Evolutionary conservation across 2,329 filamentous ascomycete species (phyloP).

Genomic region (Alternaria tenuissima): DNA sequence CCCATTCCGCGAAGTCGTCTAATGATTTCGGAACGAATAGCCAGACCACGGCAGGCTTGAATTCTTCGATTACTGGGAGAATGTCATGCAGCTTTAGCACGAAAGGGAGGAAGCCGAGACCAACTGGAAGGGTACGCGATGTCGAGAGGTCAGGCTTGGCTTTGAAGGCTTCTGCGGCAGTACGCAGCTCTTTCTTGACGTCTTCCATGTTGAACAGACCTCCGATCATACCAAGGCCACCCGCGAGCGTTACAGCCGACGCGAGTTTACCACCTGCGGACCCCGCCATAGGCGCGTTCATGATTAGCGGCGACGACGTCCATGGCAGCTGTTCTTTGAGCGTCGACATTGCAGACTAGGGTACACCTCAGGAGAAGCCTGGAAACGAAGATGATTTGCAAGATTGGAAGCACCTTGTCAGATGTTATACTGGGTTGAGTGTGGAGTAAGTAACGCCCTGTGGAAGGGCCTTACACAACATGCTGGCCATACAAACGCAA

Average conservation of each 20-base stretch:
- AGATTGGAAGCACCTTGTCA: not conserved
- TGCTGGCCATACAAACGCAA: not conserved
- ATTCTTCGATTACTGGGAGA: slow-evolving; percentile 61
- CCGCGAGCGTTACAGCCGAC: slow-evolving; percentile 65
- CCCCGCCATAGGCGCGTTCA: slow-evolving; percentile 73
- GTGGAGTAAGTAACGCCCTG: not conserved
- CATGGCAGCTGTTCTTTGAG: slow-evolving; percentile 57
- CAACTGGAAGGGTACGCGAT: slow-evolving; percentile 57
- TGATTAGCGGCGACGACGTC: slow-evolving; percentile 64
- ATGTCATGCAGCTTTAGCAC: slow-evolving; percentile 54
- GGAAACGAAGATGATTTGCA: not conserved
- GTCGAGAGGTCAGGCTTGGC: slow-evolving; percentile 21
- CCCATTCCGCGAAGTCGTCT: slow-evolving; percentile 50
- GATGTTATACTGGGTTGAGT: not conserved
- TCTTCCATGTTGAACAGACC: slow-evolving; percentile 45
- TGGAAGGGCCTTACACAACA: not conserved
- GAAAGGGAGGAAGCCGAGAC: slow-evolving; percentile 69
- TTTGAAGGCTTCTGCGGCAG: slow-evolving; percentile 27
- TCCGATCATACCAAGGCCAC: slow-evolving; percentile 57
- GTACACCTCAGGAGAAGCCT: not conserved
- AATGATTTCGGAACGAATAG: slow-evolving; percentile 67
- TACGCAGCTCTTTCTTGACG: slow-evolving; percentile 40
- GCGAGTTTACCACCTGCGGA: slow-evolving; percentile 66
- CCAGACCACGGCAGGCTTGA: slow-evolving; percentile 69
- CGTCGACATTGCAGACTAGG: slow-evolving; percentile 16